These are phyloP conservation scores for Candida odintsovae DNA, from an alignment of 805 yeast species.

Conservation along the genomic window DNA sequence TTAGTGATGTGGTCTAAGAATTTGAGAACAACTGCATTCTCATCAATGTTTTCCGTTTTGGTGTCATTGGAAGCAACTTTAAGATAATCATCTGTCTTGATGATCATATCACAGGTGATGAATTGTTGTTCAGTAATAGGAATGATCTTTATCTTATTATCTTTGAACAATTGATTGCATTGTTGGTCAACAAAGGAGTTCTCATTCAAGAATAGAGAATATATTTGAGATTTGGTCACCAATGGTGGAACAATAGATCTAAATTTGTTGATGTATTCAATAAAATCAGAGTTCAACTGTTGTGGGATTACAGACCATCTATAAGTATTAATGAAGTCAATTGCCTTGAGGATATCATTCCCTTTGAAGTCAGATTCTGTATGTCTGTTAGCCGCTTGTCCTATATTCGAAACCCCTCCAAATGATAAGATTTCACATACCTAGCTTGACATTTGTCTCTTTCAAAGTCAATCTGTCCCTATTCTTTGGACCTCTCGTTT, in stretches of 20 bases:
- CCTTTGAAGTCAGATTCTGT: constrained; percentile 1
- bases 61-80: constrained; percentile 1
- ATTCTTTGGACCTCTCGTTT: neutral
- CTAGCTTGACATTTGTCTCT: neutral
- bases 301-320: constrained; percentile 15
- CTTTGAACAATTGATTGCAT: constrained; percentile 31
- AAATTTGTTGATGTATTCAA: constrained; percentile 13
- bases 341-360: neutral
- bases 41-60: neutral
- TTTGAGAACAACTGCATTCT: neutral
- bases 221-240: constrained; percentile 32
- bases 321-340: constrained; percentile 4
- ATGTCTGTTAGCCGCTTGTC: neutral
- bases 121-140: constrained; percentile 24
- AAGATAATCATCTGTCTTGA: constrained; percentile 23
- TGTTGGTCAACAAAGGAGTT: constrained; percentile 48
- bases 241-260: constrained; percentile 10
- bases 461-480: neutral
- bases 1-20: constrained; percentile 2
- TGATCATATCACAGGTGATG: constrained; percentile 29
- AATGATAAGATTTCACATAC: neutral
- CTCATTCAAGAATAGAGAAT: constrained; percentile 38
- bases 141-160: constrained; percentile 31
- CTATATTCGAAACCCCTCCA: no score
- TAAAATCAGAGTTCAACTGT: constrained; percentile 13